Conservation (phyloP, 768 basidiomycete genomes). For the Boletus coccyginus region DNA sequence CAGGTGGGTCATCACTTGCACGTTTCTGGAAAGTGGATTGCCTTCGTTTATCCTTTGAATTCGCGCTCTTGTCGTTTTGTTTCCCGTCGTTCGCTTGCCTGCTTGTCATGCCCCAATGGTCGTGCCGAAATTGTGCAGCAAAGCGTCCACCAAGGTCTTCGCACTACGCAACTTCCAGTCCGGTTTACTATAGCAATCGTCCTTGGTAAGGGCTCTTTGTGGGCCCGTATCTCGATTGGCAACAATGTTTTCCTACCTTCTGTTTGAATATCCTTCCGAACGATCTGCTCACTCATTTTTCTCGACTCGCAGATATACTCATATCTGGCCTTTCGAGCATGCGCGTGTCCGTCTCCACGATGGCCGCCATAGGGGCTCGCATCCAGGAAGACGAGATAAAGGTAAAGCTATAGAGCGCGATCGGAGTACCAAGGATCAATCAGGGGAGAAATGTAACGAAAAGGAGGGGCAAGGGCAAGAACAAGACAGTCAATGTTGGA, state of each 20-base stretch:
- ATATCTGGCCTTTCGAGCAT: conserved; percentile 98
- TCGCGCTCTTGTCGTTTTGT: not conserved
- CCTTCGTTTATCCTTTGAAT: not conserved
- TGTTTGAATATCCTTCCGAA: not conserved
- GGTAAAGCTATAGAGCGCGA: conserved; percentile 16
- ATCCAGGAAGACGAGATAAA: conserved; percentile 23
- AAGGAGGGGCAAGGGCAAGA: not conserved
- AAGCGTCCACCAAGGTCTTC: not conserved
- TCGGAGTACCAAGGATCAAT: conserved; percentile 10
- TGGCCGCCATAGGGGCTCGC: conserved; percentile 34
- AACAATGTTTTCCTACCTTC: not conserved
- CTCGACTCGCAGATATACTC: conserved; percentile 63
- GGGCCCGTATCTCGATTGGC: not conserved
- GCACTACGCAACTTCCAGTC: not conserved
- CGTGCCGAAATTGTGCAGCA: not conserved
- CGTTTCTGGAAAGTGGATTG: not conserved
- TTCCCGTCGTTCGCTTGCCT: not conserved
- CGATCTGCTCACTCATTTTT: conserved; percentile 2
- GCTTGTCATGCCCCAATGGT: not conserved
- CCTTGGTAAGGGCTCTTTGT: not conserved
- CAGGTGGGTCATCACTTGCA: conserved; percentile 47
- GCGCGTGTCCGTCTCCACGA: conserved; percentile 74
- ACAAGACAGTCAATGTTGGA: conserved; percentile 15
- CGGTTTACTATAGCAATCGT: not conserved
- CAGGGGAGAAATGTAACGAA: conserved; percentile 1